phyloP scores from a whole-genome alignment of 176 grass and related monocot genomes.

The Paspalum vaginatum region DNA sequence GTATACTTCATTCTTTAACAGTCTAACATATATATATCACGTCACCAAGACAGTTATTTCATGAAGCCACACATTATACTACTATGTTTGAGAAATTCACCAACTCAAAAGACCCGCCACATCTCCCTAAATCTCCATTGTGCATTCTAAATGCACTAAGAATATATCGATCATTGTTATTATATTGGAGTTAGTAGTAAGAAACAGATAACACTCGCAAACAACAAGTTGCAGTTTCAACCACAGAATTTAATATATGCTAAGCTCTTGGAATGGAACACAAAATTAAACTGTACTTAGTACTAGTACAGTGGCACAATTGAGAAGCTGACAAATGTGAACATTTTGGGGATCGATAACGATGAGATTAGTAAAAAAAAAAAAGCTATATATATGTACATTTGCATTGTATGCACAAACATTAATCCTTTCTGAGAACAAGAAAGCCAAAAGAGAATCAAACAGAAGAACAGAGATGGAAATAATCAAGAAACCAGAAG shows the following conservation, averaged over 20 bases:
- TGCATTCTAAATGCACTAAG: background rate
- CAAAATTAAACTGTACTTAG: background rate
- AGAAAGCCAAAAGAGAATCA: background rate
- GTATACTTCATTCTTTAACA: background rate
- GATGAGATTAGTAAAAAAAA: no score
- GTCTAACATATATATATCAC: no score
- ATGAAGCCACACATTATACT: background rate
- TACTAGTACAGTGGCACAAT: background rate
- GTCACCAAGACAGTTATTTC: background rate
- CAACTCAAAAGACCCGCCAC: background rate
- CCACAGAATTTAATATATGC: background rate
- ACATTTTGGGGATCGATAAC: background rate
- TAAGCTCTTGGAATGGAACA: background rate
- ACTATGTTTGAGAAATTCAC: background rate
- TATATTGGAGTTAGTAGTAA: constrained; percentile 16
- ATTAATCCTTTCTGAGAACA: background rate
- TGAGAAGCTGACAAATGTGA: background rate
- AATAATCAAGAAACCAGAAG: background rate
- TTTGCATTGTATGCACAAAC: background rate
- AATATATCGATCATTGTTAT: background rate
- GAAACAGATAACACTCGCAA: background rate
- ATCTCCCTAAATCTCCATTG: background rate
- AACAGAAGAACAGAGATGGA: background rate
- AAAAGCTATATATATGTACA: no score
- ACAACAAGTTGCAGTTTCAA: background rate